phyloP scores from a whole-genome alignment of 1,284 basidiomycete genomes.

The Sporisorium exsertum region DNA sequence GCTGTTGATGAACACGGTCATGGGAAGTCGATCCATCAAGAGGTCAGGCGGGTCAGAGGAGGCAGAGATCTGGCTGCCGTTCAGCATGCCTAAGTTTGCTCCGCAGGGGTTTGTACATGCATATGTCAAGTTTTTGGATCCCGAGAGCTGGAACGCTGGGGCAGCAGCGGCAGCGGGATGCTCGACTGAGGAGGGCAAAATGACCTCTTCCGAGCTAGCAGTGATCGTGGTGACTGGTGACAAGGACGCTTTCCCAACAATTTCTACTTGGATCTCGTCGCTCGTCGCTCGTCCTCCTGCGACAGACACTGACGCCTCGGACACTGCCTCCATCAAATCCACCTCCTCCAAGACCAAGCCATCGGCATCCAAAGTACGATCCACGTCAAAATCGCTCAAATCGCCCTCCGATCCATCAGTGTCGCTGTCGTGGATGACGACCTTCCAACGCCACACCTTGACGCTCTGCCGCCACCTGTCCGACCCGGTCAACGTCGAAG shows the following conservation, averaged over 20 bases:
- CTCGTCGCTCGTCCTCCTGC: conserved; percentile 63
- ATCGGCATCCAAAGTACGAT: conserved; percentile 2
- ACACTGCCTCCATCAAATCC: conserved; percentile 5
- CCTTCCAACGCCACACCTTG: conserved; percentile 33
- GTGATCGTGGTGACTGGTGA: conserved; percentile 64
- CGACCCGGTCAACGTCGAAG: conserved; percentile 35
- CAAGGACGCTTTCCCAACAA: conserved; percentile 68
- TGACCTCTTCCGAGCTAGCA: conserved; percentile 35
- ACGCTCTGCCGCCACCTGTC: conserved; percentile 30
- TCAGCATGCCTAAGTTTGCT: conserved; percentile 96
- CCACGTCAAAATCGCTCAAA: conserved; percentile 10
- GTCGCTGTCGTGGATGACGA: conserved; percentile 20
- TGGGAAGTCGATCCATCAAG: conserved; percentile 74
- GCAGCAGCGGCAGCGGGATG: neutral
- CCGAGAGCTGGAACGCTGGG: conserved; percentile 10
- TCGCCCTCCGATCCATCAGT: neutral
- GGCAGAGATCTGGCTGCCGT: conserved; percentile 89
- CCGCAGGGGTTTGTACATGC: conserved; percentile 90
- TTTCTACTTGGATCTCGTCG: conserved; percentile 73
- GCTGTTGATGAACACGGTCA: conserved; percentile 71
- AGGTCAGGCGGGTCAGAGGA: conserved; percentile 70
- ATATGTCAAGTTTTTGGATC: conserved; percentile 81
- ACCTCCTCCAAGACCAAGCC: neutral
- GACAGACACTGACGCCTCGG: neutral
- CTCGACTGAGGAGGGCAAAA: conserved; percentile 4